phyloP scores from a whole-genome alignment of 257 asterid species.

The Thymus mandschuricus region DNA sequence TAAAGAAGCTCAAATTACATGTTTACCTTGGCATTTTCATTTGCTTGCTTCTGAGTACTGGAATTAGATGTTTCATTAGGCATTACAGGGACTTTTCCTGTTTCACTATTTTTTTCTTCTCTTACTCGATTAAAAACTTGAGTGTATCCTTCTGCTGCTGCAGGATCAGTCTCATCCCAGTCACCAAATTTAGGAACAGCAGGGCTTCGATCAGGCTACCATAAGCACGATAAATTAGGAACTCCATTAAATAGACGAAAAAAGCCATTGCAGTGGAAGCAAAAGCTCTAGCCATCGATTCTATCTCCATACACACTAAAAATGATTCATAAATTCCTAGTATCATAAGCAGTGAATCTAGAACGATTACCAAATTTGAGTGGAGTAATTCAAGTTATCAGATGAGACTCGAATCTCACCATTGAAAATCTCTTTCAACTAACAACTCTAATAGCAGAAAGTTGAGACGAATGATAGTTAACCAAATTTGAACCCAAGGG shows the following conservation, averaged over 20 bases:
- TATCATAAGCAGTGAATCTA: not conserved
- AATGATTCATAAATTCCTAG: not conserved
- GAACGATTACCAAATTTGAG: not conserved
- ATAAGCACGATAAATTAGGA: constrained; percentile 3
- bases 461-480: too few species aligned
- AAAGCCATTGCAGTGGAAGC: not conserved
- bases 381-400: not conserved
- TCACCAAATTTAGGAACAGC: constrained; percentile 88
- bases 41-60: constrained; percentile 56
- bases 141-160: constrained; percentile 76
- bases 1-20: not conserved
- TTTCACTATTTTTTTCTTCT: constrained; percentile 68
- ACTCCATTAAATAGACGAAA: not conserved
- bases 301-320: constrained; percentile 5
- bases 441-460: too few species aligned
- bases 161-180: constrained; percentile 83
- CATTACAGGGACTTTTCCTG: constrained; percentile 67
- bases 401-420: not conserved
- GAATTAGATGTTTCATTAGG: constrained; percentile 59
- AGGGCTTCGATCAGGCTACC: constrained; percentile 78
- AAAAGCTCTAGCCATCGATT: not conserved
- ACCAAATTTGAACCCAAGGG: too few species aligned
- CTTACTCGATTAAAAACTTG: constrained; percentile 67
- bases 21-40: constrained; percentile 57
- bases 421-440: not conserved